Base-by-base conservation (phyloP, 257 asterid genomes). In the Capsicum baccatum region DNA sequence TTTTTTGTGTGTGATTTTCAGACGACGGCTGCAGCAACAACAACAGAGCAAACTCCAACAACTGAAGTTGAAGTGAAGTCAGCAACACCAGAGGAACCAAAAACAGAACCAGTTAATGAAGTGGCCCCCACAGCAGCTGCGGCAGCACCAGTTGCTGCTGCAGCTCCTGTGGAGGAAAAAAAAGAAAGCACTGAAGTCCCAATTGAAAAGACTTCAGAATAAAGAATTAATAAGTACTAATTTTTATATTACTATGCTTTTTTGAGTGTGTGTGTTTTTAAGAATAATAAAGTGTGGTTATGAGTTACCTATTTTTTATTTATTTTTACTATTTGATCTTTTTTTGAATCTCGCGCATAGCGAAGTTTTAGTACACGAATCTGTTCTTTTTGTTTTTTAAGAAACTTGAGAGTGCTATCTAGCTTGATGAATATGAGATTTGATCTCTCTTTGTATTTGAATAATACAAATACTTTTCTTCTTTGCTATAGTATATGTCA, bases 31-130 rank as follows among this genome's bases (percentile, higher is more conserved):
- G 3, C 8, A 47, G 2, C 10, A 17, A n/a, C 1, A 1, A 7
- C 10, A 9, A 3, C 8, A 73, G 59, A 13, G 80, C 5, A 58
- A 11, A 48, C 42, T 73, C 59, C 42, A 19, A 6, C 19, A 74
- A 55, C 80, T 73, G 42, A 50, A 73, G 39, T 73, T 73, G 80
- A 73, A 73, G 37, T 3, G 76, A 67, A 67, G 9, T 15, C 12
- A 6, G n/a, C 80, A 3, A n/a, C 58, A 3, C 10, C 58, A 50
- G 4, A 19, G 9, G 44, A 39, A 74, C 12, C 44, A 21, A 74
- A 48, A 50, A 0, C 5, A 15, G 35, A 73, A n/a, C 16, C 10
- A 71, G 35, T n/a, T 0, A 71, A 6, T 71, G 57, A 71, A 71
- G 17, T n/a, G 0, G 3, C 79, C 12, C 10, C 50, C n/a, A 11